Conservation (phyloP, 2,329 filamentous ascomycete genomes). For the Cercospora sojina region DNA sequence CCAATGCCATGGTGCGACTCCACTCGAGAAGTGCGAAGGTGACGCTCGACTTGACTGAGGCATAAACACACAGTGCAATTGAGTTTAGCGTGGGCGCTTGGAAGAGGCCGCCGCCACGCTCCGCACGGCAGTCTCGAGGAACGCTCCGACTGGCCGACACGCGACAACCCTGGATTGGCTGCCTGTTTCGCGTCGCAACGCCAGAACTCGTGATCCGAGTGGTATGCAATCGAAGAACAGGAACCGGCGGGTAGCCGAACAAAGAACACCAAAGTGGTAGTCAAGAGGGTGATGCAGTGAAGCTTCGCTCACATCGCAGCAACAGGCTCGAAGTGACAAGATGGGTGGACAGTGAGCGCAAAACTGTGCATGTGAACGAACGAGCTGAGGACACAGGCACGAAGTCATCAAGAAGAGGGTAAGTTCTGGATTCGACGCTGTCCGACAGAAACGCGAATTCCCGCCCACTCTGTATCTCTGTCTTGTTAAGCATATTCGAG, state of each 20-base stretch:
- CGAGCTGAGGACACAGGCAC: not conserved
- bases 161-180: not conserved
- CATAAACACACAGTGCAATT: not conserved
- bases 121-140: not conserved
- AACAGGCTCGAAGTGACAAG: too few species aligned
- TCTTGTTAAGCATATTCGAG: not conserved
- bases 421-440: too few species aligned
- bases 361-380: not conserved
- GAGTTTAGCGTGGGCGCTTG: not conserved
- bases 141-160: constrained; percentile 1
- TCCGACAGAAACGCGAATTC: too few species aligned
- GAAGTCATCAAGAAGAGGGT: not conserved
- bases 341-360: too few species aligned
- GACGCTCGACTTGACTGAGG: not conserved
- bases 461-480: too few species aligned
- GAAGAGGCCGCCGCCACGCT: not conserved
- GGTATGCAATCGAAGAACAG: not conserved
- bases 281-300: not conserved
- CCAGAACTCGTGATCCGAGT: constrained; percentile 1
- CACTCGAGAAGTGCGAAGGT: not conserved
- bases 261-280: not conserved
- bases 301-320: too few species aligned
- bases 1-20: not conserved
- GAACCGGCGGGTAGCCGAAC: not conserved
- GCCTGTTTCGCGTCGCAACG: constrained; percentile 9